Evolutionary conservation across 73 alveolate species (phyloP).

Genomic region (Tetrahymena thermophila): DNA sequence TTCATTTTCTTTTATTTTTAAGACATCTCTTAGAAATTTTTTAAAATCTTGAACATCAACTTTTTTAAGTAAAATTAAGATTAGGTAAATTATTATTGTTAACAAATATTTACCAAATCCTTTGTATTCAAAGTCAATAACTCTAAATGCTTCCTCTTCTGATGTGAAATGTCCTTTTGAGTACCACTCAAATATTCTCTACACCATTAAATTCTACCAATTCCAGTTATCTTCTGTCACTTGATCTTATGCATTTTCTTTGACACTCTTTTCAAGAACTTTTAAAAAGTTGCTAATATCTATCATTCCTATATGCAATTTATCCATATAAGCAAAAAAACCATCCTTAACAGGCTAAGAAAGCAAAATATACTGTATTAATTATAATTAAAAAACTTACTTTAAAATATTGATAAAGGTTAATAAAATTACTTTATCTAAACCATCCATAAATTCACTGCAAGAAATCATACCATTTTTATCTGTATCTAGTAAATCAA

Average conservation of each 20-base stretch:
- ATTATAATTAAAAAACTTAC: not conserved
- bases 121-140: slow-evolving; percentile 77
- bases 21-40: slow-evolving; percentile 44
- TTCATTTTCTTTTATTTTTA: slow-evolving; percentile 55
- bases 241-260: not conserved
- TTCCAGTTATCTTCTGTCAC: slow-evolving; percentile 65
- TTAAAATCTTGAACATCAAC: slow-evolving; percentile 45
- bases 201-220: slow-evolving; percentile 70
- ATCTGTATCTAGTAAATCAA: slow-evolving; percentile 49
- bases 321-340: slow-evolving; percentile 79
- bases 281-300: slow-evolving; percentile 61
- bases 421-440: not conserved
- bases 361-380: slow-evolving; percentile 46
- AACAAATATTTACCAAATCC: slow-evolving; percentile 51
- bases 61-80: not conserved
- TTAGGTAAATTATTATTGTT: not conserved
- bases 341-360: slow-evolving; percentile 72
- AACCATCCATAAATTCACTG: slow-evolving; percentile 48
- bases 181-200: slow-evolving; percentile 64
- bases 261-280: slow-evolving; percentile 46
- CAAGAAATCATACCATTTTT: slow-evolving; percentile 65
- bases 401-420: not conserved
- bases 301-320: slow-evolving; percentile 65
- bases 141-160: slow-evolving; percentile 68
- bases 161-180: slow-evolving; percentile 46